These are phyloP conservation scores for Phaeodactylum tricornutum DNA, from an alignment of 108 stramenopile species.

Conservation along the genomic window DNA sequence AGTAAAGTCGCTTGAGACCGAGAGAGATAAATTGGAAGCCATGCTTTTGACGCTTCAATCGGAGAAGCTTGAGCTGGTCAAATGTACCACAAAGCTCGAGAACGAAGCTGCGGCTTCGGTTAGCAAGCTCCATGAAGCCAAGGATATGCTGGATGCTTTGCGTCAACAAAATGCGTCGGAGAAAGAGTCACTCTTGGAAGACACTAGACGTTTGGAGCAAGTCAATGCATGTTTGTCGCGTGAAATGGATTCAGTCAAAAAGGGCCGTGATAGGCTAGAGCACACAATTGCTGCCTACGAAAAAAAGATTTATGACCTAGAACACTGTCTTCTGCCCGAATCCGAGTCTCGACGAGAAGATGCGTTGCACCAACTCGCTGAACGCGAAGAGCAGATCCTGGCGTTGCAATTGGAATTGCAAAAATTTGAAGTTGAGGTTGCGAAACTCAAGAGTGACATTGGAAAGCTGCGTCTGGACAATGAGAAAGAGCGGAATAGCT, in stretches of 20 bases:
- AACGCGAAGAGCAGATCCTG: too few relatives aligned
- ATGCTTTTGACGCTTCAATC: constrained; percentile 4
- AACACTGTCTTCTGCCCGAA: too few relatives aligned
- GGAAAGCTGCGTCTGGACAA: constrained; percentile 4
- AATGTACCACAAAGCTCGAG: background rate
- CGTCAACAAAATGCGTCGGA: background rate
- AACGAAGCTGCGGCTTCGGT: background rate
- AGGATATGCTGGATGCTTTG: constrained; percentile 1
- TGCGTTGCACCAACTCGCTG: too few relatives aligned
- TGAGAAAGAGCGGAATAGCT: constrained; percentile 15
- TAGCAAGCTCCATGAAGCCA: background rate
- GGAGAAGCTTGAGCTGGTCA: constrained; percentile 11
- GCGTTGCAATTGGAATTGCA: too few relatives aligned
- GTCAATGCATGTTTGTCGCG: too few relatives aligned
- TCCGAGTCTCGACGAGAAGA: too few relatives aligned
- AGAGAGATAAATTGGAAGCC: constrained; percentile 5
- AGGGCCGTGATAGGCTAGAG: too few relatives aligned
- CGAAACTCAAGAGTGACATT: constrained; percentile 15
- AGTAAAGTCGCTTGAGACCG: background rate
- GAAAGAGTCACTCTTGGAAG: background rate
- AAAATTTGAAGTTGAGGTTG: constrained; percentile 3
- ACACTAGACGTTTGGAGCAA: background rate
- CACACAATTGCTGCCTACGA: too few relatives aligned
- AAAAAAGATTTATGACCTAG: too few relatives aligned
- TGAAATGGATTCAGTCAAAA: too few relatives aligned